Base-by-base conservation (phyloP, 208 protist genomes). In the Paratrypanosoma confusum region DNA sequence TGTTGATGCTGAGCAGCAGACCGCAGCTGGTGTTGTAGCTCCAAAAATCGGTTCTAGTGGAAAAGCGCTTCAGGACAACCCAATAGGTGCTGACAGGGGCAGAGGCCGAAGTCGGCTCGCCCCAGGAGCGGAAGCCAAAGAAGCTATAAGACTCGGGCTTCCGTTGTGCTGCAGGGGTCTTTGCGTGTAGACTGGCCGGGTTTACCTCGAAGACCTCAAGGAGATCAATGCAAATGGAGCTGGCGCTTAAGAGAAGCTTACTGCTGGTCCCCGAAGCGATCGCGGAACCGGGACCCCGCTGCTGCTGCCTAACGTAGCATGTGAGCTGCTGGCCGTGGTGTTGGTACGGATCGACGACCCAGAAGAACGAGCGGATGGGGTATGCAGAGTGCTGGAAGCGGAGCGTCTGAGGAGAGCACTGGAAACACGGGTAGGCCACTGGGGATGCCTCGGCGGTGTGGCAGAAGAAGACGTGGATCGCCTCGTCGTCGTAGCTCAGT, bases 361-460 rank as follows among this genome's bases (percentile, higher is more conserved):
- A 82, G 42, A 62, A 69, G 34, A 66, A 75, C 25, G 43, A 45
- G 1, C 43, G 56, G 23, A 82, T 40, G 23, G 73, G 65, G 37
- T 82, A 82, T 56, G 57, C 68, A 22, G 55, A 56, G 17, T 78
- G 58, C 26, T 68, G 57, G 35, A 82, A 82, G 14, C 73, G 73
- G 33, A 82, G 35, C 26, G 56, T 82, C 38, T 50, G 55, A 11
- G 73, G 73, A 7, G 57, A 36, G 25, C 68, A 82, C 17, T 63
- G 17, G 28, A 59, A 61, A 20, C 18, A 35, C 23, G 57, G 39
- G 23, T 57, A 14, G 7, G 43, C 40, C 11, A 21, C 31, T 10
- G 54, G 21, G 4, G 48, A 32, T n/a, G 25, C 13, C 22, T 20
- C 36, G 40, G 51, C 23, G n/a, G 35, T 54, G 34, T 38, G 43